Conservation (phyloP, 768 basidiomycete genomes). For the Boletus sp. region DNA sequence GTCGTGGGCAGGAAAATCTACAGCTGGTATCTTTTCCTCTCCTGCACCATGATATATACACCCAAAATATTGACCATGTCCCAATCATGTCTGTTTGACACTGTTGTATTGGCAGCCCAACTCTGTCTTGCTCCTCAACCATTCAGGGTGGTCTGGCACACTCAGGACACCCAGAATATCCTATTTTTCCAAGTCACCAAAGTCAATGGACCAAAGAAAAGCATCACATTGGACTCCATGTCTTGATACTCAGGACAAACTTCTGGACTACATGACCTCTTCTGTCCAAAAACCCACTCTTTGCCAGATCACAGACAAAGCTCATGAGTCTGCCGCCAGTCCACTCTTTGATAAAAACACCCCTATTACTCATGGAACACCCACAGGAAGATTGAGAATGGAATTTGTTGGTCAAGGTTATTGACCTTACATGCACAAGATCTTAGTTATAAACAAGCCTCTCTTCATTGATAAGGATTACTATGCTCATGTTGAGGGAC, state of each 20-base stretch:
- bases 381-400: conserved; percentile 98
- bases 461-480: conserved; percentile 98
- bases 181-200: no score
- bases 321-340: conserved; percentile 96
- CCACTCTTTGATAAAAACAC: conserved; percentile 98
- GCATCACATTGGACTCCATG: no score
- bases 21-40: conserved; percentile 56
- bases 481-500: conserved; percentile 94
- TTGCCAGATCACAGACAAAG: conserved; percentile 98
- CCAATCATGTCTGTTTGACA: conserved; percentile 32
- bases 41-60: conserved; percentile 37
- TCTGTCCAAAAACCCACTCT: conserved; percentile 97
- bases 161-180: no score
- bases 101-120: conserved; percentile 3
- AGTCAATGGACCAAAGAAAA: no score
- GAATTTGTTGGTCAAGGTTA: conserved; percentile 97
- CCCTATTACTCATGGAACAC: conserved; percentile 96
- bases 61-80: conserved; percentile 38
- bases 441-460: conserved; percentile 98
- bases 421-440: conserved; percentile 99
- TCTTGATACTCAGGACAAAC: no score
- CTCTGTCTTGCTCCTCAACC: neutral
- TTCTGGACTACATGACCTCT: no score
- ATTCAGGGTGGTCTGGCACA: conserved; percentile 80
- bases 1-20: conserved; percentile 43